Evolutionary conservation across 2,329 filamentous ascomycete species (phyloP), one percentile per base, ranked within the genome.

Genomic region (Truncatella angustata): DNA sequence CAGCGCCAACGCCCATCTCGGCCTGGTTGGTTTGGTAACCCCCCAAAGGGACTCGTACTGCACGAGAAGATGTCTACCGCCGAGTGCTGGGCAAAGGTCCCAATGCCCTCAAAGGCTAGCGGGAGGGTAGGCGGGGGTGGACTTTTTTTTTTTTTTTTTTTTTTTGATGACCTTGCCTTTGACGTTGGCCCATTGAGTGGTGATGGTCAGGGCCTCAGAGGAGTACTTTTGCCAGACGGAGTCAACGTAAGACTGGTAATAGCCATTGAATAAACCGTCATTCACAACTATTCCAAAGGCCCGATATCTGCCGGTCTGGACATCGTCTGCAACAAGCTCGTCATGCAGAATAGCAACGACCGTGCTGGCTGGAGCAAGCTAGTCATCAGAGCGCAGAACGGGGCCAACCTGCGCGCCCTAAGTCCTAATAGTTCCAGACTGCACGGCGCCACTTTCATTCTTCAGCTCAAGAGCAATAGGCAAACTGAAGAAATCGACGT

Each of bases 401-500:
- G 64, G 44, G 72, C 65, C 36, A 83, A 70, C 5, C 76, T 80
- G 52, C 73, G 68, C 30, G 66, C 49, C 2, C 73, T 73, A 55
- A 82, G 66, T 21, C 81, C 81, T n/a, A n/a, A n/a, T n/a, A n/a
- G 67, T 64, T 9, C 82, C 80, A 14, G 63, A 69, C 56, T 75
- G 74, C 16, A 70, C 63, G 10, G 58, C 56, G 40, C 78, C 80
- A 39, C 68, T 65, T 20, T 71, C 72, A 54, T 76, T 79, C 50
- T 69, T 68, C 42, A 86, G 75, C 54, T 69, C 65, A 56, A 86
- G 74, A 1, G 80, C 77, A 48, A 87, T 77, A n/a, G 86, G 85
- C 58, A 87, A 65, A 59, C 74, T 73, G 55, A 91, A 80, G 68
- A 92, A 92, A 72, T 92, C 88, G 49, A 92, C 89, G 65, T 87